Evolutionary conservation across 139 green algal genomes (phyloP).

Genomic region (Dunaliella sp.): DNA sequence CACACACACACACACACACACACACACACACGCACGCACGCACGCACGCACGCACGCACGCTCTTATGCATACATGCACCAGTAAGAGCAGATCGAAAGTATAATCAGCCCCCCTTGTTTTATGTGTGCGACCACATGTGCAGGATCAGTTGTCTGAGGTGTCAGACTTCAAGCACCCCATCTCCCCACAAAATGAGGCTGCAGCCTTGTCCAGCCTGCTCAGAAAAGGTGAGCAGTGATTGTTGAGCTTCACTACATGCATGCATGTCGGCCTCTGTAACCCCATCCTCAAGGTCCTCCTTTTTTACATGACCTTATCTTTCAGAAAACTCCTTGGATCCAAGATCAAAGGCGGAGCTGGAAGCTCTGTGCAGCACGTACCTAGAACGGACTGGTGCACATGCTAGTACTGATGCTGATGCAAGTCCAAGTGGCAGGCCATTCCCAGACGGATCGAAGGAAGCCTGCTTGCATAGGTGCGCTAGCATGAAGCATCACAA

Average conservation of each 20-base stretch:
- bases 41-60: neutral
- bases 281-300: neutral
- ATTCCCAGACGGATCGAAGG: neutral
- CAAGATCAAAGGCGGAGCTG: neutral
- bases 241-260: neutral
- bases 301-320: neutral
- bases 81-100: neutral
- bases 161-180: conserved; percentile 29
- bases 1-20: conserved; percentile 13
- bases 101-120: neutral
- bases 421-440: neutral
- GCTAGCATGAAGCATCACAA: neutral
- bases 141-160: neutral
- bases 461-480: neutral
- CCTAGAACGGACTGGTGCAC: neutral
- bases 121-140: neutral
- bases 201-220: conserved; percentile 62
- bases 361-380: neutral
- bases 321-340: neutral
- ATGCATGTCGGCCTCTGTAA: neutral
- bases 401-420: neutral
- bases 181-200: conserved; percentile 66
- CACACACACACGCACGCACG: conserved; percentile 1
- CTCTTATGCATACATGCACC: neutral
- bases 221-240: conserved; percentile 1